Evolutionary conservation across 805 yeast genomes (phyloP).

Genomic region (Candida manassasensis): DNA sequence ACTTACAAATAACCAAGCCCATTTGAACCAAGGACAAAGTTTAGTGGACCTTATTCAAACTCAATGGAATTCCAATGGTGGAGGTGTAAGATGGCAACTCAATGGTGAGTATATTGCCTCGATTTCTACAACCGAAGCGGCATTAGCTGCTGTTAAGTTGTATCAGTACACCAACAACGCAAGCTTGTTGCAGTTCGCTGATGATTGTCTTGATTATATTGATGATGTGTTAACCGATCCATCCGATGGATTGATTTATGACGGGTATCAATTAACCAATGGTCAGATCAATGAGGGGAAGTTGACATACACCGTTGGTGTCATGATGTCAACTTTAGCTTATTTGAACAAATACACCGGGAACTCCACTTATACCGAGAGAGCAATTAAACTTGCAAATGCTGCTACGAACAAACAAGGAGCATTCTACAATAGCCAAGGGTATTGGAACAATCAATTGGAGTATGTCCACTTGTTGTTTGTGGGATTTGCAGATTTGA

Average conservation of each 20-base stretch:
- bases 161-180: slow-evolving; percentile 14
- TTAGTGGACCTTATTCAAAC: slow-evolving; percentile 14
- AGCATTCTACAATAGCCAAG: slow-evolving; percentile 16
- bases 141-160: slow-evolving; percentile 21
- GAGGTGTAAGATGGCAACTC: slow-evolving; percentile 24
- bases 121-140: slow-evolving; percentile 26
- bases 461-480: slow-evolving; percentile 20
- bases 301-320: slow-evolving; percentile 21
- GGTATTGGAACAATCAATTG: slow-evolving; percentile 21
- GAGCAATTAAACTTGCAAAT: slow-evolving; percentile 15
- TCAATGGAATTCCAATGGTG: slow-evolving; percentile 18
- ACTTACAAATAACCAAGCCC: slow-evolving; percentile 12
- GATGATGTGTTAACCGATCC: slow-evolving; percentile 14
- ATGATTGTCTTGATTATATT: slow-evolving; percentile 17
- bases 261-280: slow-evolving; percentile 15
- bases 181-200: slow-evolving; percentile 13
- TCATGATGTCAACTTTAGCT: slow-evolving; percentile 19
- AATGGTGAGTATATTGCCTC: slow-evolving; percentile 22
- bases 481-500: slow-evolving; percentile 19
- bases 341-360: slow-evolving; percentile 13
- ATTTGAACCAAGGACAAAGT: slow-evolving; percentile 16
- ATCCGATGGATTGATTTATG: slow-evolving; percentile 19
- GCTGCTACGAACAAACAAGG: slow-evolving; percentile 15
- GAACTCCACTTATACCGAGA: slow-evolving; percentile 11
- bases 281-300: slow-evolving; percentile 18